Evolutionary conservation across 192 early-diverging fungal genomes (phyloP), one percentile per base, ranked within the genome.

Genomic region (Geranomyces variabilis): DNA sequence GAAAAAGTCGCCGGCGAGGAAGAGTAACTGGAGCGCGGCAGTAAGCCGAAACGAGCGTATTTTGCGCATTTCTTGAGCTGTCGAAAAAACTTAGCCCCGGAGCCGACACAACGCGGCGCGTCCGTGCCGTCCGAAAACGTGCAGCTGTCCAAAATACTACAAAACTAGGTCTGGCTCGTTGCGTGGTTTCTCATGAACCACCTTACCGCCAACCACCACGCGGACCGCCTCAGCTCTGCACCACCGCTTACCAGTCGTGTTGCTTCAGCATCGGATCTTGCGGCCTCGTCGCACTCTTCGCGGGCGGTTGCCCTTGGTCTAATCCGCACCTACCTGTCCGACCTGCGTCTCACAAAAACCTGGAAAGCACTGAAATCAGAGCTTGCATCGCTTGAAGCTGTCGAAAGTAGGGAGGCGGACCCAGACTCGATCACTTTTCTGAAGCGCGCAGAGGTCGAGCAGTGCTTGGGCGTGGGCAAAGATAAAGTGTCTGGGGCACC

Each of bases 1-100:
- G 29, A 72, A 47, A 30, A 81, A 58, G 55, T 81, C 80, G 0
- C 56, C 71, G 14, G 30, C 1, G 3, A 81, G 70, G 21, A 81
- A 61, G 6, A 58, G 58, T 43, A 81, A 58, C 48, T 78, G 80
- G 26, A 81, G 68, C 22, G 15, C 17, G 0, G 63, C 55, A 0
- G 64, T 57, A 10, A 66, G 12, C n/a, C 53, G 51, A 47, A 73
- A 72, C n/a, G 70, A 64, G 29, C 57, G 28, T 0, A 72, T 60
- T 33, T 60, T 60, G 17, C 58, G 17, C 58, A 60, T 60, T 41
- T 10, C 36, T 41, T 41, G 3, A 7, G 5, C 36, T 41, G 3
- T 10, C 36, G 10, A 3, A 41, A 41, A n/a, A n/a, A n/a, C n/a
- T n/a, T n/a, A n/a, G n/a, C n/a, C n/a, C n/a, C n/a, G n/a, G n/a